phyloP scores from a whole-genome alignment of 139 green algal species.

The Mesotaenium endlicherianum region DNA sequence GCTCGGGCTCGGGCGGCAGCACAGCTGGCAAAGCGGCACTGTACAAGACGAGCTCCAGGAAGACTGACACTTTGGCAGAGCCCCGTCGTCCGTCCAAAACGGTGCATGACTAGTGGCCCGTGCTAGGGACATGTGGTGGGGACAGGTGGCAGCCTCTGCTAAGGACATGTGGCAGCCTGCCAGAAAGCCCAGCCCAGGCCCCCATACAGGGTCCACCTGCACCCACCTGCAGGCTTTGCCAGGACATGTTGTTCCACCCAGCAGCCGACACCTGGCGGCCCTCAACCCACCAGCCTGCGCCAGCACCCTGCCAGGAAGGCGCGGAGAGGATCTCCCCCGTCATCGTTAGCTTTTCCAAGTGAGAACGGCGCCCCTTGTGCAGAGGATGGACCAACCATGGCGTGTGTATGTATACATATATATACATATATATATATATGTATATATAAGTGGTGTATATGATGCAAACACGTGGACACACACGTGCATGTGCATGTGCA shows the following conservation, averaged over 20 bases:
- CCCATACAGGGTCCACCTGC: too few species aligned
- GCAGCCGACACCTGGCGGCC: slow-evolving; percentile 4
- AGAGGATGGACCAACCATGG: neutral
- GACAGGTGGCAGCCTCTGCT: too few species aligned
- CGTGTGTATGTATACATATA: neutral
- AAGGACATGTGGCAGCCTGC: too few species aligned
- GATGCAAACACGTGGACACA: neutral
- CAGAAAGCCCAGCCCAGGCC: too few species aligned
- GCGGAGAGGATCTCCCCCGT: neutral
- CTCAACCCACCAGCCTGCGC: neutral
- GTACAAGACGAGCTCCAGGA: too few species aligned
- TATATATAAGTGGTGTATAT: neutral
- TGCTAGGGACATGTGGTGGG: too few species aligned
- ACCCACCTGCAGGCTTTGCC: slow-evolving; percentile 19
- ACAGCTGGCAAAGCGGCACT: too few species aligned
- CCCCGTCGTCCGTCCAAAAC: too few species aligned
- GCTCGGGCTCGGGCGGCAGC: too few species aligned
- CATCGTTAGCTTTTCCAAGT: neutral
- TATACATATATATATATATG: neutral
- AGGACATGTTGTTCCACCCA: slow-evolving; percentile 17
- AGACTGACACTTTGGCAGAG: too few species aligned
- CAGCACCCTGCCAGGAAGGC: neutral
- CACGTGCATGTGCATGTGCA: too few species aligned
- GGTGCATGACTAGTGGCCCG: too few species aligned
- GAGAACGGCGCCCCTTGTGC: neutral